Evolutionary conservation across 495 filamentous ascomycete genomes (phyloP).

Genomic region (Pyrenopolyporus hunteri): DNA sequence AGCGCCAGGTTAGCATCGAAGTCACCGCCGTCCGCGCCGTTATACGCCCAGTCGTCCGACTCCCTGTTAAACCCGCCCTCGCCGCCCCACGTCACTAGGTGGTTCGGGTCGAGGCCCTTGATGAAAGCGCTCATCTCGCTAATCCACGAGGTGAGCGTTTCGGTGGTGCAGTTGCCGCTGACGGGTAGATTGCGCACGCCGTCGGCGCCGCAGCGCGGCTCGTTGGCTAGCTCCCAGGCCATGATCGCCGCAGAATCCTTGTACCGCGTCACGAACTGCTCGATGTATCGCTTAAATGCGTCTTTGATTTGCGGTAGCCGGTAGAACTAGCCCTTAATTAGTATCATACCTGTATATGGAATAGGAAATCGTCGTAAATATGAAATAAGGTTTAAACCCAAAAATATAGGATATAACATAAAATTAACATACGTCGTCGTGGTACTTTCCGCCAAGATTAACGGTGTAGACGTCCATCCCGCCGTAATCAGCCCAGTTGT

Average conservation of each 20-base stretch:
- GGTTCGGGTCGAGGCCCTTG: conserved; percentile 65
- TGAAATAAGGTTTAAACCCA: too few relatives aligned
- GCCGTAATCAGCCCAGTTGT: conserved; percentile 67
- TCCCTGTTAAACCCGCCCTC: conserved; percentile 48
- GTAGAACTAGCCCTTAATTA: conserved; percentile 59
- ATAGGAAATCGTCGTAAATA: too few relatives aligned
- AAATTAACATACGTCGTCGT: conserved; percentile 26
- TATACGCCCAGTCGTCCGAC: conserved; percentile 46
- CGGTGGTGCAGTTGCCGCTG: conserved; percentile 52
- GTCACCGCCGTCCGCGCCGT: conserved; percentile 61
- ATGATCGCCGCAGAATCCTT: conserved; percentile 63
- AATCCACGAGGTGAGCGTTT: conserved; percentile 67
- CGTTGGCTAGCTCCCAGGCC: conserved; percentile 75
- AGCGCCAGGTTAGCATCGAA: conserved; percentile 61
- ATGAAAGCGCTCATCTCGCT: conserved; percentile 64
- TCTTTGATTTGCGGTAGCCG: conserved; percentile 60
- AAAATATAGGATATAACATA: too few relatives aligned
- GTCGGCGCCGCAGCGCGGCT: conserved; percentile 67
- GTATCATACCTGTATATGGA: not conserved
- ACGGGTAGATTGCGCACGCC: conserved; percentile 43
- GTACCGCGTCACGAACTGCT: conserved; percentile 67
- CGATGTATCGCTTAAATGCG: conserved; percentile 68
- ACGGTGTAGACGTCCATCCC: conserved; percentile 67
- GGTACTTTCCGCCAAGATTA: conserved; percentile 60
- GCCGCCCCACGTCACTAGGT: conserved; percentile 74